Evolutionary conservation across 257 asterid species (phyloP).

Genomic region (Primulina tabacum): DNA sequence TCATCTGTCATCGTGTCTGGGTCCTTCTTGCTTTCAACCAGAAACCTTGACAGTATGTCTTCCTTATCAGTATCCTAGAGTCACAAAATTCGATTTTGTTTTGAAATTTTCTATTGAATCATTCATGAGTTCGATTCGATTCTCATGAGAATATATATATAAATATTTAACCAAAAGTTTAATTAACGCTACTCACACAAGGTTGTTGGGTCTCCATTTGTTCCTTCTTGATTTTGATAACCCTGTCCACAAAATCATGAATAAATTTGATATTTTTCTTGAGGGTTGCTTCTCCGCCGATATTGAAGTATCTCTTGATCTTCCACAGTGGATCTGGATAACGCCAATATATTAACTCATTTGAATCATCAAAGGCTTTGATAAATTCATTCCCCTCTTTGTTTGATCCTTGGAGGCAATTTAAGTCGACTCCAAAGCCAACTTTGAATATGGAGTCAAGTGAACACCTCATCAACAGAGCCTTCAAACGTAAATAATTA

Average conservation of each 20-base stretch:
- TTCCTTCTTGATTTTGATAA: slow-evolving; percentile 49
- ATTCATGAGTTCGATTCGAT: too few species aligned
- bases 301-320: slow-evolving; percentile 18
- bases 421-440: slow-evolving; percentile 30
- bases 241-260: slow-evolving; percentile 46
- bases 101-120: too few species aligned
- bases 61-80: slow-evolving; percentile 20
- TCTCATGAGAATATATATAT: too few species aligned
- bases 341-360: slow-evolving; percentile 24
- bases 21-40: slow-evolving; percentile 12
- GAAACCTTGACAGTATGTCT: slow-evolving; percentile 42
- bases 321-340: too few species aligned
- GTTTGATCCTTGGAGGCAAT: slow-evolving; percentile 52
- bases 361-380: slow-evolving; percentile 75
- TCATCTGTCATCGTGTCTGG: slow-evolving; percentile 27
- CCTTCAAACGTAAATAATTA: slow-evolving; percentile 20
- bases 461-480: slow-evolving; percentile 53
- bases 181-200: too few species aligned
- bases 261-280: slow-evolving; percentile 51
- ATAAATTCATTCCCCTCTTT: slow-evolving; percentile 45
- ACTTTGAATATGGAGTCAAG: slow-evolving; percentile 74
- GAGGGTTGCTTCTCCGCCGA: slow-evolving; percentile 58
- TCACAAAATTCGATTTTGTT: too few species aligned
- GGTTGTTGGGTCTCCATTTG: slow-evolving; percentile 4
- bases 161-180: too few species aligned